Evolutionary conservation across 1,284 basidiomycete genomes (phyloP).

Genomic region (Ustilago cynodontis): DNA sequence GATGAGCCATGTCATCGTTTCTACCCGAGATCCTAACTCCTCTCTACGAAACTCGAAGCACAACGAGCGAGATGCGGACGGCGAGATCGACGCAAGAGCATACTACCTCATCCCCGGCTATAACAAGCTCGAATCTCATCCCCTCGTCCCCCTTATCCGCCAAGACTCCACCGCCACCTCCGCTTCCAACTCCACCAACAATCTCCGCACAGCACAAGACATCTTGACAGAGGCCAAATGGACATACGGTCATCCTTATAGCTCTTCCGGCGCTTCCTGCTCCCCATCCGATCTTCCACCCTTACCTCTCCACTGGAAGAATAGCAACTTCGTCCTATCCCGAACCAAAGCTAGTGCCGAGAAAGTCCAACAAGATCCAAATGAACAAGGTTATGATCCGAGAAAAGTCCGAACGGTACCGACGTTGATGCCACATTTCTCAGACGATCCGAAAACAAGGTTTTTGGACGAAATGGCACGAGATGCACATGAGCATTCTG

Average conservation of each 20-base stretch:
- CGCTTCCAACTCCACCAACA: background rate
- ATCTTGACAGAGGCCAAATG: constrained; percentile 37
- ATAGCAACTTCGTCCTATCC: constrained; percentile 22
- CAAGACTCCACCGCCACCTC: background rate
- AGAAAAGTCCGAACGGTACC: constrained; percentile 45
- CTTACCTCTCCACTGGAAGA: constrained; percentile 55
- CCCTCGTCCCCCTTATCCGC: constrained; percentile 56
- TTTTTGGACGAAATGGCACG: constrained; percentile 66
- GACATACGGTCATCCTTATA: constrained; percentile 68
- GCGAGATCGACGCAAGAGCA: constrained; percentile 39
- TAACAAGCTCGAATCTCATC: constrained; percentile 56
- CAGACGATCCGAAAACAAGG: constrained; percentile 68
- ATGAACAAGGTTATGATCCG: constrained; percentile 26
- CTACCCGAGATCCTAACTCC: constrained; percentile 13
- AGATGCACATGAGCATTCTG: constrained; percentile 64
- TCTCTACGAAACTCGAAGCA: constrained; percentile 10
- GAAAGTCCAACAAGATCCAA: constrained; percentile 19
- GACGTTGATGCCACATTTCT: constrained; percentile 67
- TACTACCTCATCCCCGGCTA: constrained; percentile 67
- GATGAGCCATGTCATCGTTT: constrained; percentile 51
- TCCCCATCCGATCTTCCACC: constrained; percentile 31
- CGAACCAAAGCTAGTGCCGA: background rate
- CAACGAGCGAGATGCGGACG: background rate
- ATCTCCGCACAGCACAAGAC: background rate
- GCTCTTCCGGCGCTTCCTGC: constrained; percentile 26